Conservation (phyloP, 768 basidiomycete genomes). For the Rhodosporidiobolus odoratus region DNA sequence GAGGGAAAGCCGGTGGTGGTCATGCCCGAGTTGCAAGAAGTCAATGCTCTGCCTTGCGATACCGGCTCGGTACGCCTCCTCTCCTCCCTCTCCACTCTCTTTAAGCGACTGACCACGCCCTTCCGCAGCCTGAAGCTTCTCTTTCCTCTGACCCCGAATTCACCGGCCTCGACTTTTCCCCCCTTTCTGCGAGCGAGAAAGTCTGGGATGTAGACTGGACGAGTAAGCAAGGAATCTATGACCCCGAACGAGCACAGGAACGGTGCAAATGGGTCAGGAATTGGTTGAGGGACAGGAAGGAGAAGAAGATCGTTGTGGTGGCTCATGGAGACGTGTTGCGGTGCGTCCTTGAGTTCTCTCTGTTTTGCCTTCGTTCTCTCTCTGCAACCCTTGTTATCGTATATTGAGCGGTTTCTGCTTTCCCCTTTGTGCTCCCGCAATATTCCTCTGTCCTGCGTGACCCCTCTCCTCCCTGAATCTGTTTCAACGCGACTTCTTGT, state of each 20-base stretch:
- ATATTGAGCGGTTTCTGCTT: too few relatives aligned
- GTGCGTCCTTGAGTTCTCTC: neutral
- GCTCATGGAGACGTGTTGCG: slow-evolving; percentile 43
- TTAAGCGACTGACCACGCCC: too few relatives aligned
- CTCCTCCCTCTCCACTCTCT: slow-evolving; percentile 1
- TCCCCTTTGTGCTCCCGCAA: too few relatives aligned
- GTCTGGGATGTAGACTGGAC: slow-evolving; percentile 40
- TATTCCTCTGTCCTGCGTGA: too few relatives aligned
- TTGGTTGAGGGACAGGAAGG: slow-evolving; percentile 44
- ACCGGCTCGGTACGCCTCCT: slow-evolving; percentile 26
- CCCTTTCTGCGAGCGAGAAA: slow-evolving; percentile 1
- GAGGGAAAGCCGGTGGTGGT: slow-evolving; percentile 43
- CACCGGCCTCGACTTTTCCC: slow-evolving; percentile 41
- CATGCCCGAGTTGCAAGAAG: slow-evolving; percentile 45
- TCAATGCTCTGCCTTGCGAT: slow-evolving; percentile 39
- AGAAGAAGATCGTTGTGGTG: slow-evolving; percentile 46
- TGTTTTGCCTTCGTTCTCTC: neutral
- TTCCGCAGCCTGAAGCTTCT: neutral
- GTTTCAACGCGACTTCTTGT: too few relatives aligned
- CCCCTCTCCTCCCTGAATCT: too few relatives aligned
- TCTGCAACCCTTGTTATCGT: neutral
- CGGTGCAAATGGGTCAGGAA: slow-evolving; percentile 39
- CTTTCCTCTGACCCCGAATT: slow-evolving; percentile 42
- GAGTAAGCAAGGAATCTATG: slow-evolving; percentile 43
- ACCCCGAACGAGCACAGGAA: slow-evolving; percentile 5